These are phyloP conservation scores for Pisolithus albus DNA, from an alignment of 768 basidiomycete species.

Conservation along the genomic window DNA sequence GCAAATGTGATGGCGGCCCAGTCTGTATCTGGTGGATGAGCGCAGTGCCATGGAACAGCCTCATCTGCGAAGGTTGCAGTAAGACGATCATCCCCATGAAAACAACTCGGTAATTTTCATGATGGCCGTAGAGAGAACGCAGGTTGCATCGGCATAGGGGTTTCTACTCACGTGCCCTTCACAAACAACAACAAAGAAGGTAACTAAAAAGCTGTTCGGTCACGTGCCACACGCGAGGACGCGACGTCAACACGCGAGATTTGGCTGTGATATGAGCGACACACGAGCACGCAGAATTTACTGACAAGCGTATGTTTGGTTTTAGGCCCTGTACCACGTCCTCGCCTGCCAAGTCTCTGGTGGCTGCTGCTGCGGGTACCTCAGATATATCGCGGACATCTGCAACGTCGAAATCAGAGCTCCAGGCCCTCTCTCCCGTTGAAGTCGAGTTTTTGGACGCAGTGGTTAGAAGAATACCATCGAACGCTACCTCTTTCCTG, in stretches of 20 bases:
- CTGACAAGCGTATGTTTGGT: constrained; percentile 30
- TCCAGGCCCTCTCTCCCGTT: constrained; percentile 40
- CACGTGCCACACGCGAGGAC: not conserved
- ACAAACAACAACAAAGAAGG: too few relatives aligned
- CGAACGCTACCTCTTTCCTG: constrained; percentile 67
- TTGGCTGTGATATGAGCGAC: not conserved
- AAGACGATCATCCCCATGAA: not conserved
- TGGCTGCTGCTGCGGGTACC: constrained; percentile 11
- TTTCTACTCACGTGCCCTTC: too few relatives aligned
- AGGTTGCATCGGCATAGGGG: too few relatives aligned
- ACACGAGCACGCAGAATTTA: not conserved
- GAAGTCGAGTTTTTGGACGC: constrained; percentile 72
- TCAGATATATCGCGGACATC: constrained; percentile 38
- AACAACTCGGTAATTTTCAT: too few relatives aligned
- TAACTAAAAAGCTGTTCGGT: not conserved
- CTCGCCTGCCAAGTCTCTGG: constrained; percentile 33
- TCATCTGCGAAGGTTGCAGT: not conserved
- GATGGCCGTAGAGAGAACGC: too few relatives aligned
- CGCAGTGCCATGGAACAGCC: not conserved
- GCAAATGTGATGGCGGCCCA: not conserved
- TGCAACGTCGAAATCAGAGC: constrained; percentile 38
- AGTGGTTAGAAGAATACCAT: constrained; percentile 62
- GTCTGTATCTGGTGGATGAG: not conserved
- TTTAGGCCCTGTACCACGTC: constrained; percentile 46
- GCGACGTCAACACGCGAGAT: not conserved